These are phyloP conservation scores for Lipomyces orientalis DNA, from an alignment of 805 yeast species.

Conservation along the genomic window DNA sequence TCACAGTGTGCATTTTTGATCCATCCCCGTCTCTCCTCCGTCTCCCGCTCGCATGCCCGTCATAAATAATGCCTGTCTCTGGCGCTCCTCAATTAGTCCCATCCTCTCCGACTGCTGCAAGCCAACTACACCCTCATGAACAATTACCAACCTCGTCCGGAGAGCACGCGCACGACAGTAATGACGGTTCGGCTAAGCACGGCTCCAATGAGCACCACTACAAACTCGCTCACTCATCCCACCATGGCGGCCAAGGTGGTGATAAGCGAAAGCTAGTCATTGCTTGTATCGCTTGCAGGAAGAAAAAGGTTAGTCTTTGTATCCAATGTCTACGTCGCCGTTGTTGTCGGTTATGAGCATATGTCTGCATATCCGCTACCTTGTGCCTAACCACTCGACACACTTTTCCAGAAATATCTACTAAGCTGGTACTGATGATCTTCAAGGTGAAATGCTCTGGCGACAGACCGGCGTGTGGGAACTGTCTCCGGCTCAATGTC, in stretches of 20 bases:
- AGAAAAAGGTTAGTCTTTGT: constrained; percentile 41
- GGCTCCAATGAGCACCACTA: not conserved
- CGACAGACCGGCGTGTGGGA: constrained; percentile 47
- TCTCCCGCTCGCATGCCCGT: not conserved
- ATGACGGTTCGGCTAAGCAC: not conserved
- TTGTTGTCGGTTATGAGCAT: not conserved
- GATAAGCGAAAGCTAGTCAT: constrained; percentile 44
- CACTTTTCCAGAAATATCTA: not conserved
- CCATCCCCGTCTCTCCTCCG: not conserved
- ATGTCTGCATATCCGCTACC: not conserved
- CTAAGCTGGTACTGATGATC: not conserved
- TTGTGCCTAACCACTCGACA: not conserved
- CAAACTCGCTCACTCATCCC: not conserved
- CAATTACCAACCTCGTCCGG: not conserved
- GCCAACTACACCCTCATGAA: constrained; percentile 4
- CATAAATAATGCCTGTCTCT: not conserved
- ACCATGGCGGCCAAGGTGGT: constrained; percentile 7
- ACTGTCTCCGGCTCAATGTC: constrained; percentile 44
- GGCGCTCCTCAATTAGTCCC: not conserved
- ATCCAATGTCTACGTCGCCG: not conserved
- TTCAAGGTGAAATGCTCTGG: constrained; percentile 46
- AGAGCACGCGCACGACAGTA: not conserved
- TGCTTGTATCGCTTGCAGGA: constrained; percentile 47
- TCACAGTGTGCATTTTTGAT: not conserved
- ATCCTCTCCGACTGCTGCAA: not conserved